These are phyloP conservation scores for Sarcocystis neurona DNA, from an alignment of 169 alveolate species.

Conservation along the genomic window DNA sequence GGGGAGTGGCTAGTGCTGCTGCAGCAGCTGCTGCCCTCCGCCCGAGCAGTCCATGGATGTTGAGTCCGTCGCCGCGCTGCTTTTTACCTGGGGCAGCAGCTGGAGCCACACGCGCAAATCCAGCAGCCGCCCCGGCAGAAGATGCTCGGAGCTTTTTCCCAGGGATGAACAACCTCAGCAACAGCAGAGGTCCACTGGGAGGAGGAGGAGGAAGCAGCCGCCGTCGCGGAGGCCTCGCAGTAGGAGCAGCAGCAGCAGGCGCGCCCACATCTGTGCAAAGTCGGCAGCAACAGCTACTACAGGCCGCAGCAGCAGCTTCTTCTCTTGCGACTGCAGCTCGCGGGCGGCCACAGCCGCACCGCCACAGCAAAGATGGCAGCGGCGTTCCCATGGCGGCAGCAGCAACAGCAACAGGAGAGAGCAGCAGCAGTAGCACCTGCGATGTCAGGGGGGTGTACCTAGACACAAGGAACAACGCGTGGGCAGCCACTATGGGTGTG, in stretches of 20 bases:
- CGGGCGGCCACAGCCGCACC: background rate
- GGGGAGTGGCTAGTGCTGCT: background rate
- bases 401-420: background rate
- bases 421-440: slow-evolving; percentile 30
- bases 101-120: too few species aligned
- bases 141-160: too few species aligned
- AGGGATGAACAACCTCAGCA: too few species aligned
- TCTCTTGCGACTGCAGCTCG: too few species aligned
- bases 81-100: too few species aligned
- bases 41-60: too few species aligned
- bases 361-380: background rate
- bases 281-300: background rate
- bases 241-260: background rate
- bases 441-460: slow-evolving; percentile 45
- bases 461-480: slow-evolving; percentile 41
- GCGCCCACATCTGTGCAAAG: background rate
- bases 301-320: background rate
- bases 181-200: too few species aligned
- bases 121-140: too few species aligned
- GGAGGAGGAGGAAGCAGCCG: background rate
- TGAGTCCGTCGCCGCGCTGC: too few species aligned
- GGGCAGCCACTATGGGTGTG: slow-evolving; percentile 50
- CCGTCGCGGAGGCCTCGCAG: background rate
- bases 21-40: too few species aligned
- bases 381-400: slow-evolving; percentile 20